Percentiles rank a stretch among this genome's conserved stretches.
Evolutionary conservation across 2,329 filamentous ascomycete genomes (phyloP).

Genomic region (Nothomitra cinnamomea): DNA sequence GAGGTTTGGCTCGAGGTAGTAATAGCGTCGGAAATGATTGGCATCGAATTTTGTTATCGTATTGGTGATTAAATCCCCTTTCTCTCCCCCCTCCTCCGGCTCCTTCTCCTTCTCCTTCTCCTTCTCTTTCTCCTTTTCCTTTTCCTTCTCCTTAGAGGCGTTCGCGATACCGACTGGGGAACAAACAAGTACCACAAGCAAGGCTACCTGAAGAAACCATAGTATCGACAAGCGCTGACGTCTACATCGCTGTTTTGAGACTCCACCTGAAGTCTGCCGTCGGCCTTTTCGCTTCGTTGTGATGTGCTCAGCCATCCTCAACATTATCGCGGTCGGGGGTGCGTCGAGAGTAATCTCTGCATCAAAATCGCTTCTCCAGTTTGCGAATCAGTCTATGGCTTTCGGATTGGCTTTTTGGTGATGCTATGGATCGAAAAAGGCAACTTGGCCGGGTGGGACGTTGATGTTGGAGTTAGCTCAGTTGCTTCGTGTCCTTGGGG

Average conservation of each 20-base stretch:
- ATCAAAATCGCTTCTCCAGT: neutral
- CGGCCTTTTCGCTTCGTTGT: neutral
- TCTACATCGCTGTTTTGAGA: neutral
- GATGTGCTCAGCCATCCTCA: neutral
- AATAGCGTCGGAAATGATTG: constrained; percentile 35
- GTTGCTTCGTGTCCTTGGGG: constrained; percentile 1
- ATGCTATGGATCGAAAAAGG: neutral
- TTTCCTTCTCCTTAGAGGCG: constrained; percentile 52
- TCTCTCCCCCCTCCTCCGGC: constrained; percentile 37
- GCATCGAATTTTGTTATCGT: constrained; percentile 47
- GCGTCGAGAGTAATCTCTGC: neutral
- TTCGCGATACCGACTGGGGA: neutral
- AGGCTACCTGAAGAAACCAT: neutral
- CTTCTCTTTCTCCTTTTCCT: constrained; percentile 42
- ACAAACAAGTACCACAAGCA: neutral
- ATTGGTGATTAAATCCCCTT: constrained; percentile 29
- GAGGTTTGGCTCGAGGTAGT: constrained; percentile 55
- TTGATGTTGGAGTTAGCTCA: neutral
- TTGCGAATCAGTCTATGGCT: neutral
- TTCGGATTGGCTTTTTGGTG: neutral
- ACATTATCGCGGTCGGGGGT: neutral
- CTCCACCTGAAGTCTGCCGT: neutral
- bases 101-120: constrained; percentile 39
- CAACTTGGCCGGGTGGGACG: neutral
- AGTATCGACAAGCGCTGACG: neutral